Percentiles rank a stretch among this genome's conserved stretches.
These are phyloP conservation scores for Nadsonia commutata DNA, from an alignment of 1,139 yeast species.

Conservation along the genomic window DNA sequence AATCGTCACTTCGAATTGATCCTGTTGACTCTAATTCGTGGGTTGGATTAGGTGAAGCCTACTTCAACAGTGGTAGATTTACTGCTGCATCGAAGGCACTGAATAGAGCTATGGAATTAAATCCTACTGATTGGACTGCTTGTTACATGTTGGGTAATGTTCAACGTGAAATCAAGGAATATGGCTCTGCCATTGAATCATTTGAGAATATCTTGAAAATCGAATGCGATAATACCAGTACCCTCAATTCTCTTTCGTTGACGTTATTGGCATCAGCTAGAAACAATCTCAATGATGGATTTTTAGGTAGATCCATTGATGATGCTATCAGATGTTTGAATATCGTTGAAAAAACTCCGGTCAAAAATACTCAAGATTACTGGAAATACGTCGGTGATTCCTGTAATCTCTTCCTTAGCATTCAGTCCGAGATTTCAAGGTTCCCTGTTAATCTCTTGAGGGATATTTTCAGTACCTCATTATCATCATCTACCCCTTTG, in stretches of 20 bases:
- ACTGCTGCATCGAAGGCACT: constrained; percentile 83
- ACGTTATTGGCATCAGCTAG: constrained; percentile 41
- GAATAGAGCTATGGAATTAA: constrained; percentile 42
- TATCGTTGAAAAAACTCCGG: constrained; percentile 22
- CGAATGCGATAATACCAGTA: constrained; percentile 40
- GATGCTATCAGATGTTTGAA: constrained; percentile 25
- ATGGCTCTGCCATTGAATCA: constrained; percentile 29
- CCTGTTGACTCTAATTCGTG: constrained; percentile 64
- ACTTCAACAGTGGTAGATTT: constrained; percentile 65
- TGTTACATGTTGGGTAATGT: constrained; percentile 55
- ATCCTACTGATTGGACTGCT: constrained; percentile 44
- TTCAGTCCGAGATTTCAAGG: constrained; percentile 26
- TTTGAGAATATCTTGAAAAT: constrained; percentile 30
- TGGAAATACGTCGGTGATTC: constrained; percentile 45
- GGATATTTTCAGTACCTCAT: not conserved
- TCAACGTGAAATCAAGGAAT: constrained; percentile 36
- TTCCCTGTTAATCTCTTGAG: constrained; percentile 25
- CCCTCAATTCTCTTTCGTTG: constrained; percentile 43
- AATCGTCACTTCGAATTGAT: constrained; percentile 60
- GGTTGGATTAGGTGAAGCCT: constrained; percentile 93
- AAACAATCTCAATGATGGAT: constrained; percentile 43
- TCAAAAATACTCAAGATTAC: constrained; percentile 28
- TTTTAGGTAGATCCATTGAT: constrained; percentile 46
- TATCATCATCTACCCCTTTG: not conserved
- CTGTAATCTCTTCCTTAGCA: constrained; percentile 30